Percentiles rank a stretch among this genome's conserved stretches.
Conservation (phyloP, 2,329 filamentous ascomycete genomes). For the Phyllosticta capitalensis region DNA sequence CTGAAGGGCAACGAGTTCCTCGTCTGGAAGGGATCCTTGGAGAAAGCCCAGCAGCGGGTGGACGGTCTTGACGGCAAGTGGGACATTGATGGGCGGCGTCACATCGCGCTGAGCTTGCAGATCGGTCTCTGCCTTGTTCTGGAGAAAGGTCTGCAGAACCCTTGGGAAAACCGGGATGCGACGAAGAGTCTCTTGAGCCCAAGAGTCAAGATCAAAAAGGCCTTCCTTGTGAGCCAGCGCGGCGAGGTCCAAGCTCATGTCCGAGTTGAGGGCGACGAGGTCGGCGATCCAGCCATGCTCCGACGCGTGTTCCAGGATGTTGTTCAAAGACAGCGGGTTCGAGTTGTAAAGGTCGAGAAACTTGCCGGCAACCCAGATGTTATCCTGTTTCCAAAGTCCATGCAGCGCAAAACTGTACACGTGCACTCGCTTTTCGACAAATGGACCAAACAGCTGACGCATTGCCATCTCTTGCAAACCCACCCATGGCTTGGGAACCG, state of each 20-base stretch:
- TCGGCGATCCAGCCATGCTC: conserved; percentile 79
- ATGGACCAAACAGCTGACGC: conserved; percentile 70
- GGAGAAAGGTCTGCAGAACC: conserved; percentile 68
- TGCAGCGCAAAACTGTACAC: conserved; percentile 77
- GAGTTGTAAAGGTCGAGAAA: conserved; percentile 68
- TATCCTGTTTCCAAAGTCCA: conserved; percentile 84
- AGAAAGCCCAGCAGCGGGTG: conserved; percentile 70
- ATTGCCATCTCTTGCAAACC: conserved; percentile 65
- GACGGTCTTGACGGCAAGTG: conserved; percentile 77
- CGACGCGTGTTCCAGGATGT: conserved; percentile 70
- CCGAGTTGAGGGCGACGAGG: conserved; percentile 67
- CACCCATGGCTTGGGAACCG: conserved; percentile 69
- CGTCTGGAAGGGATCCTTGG: conserved; percentile 47
- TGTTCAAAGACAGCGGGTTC: conserved; percentile 56
- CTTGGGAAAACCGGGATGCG: conserved; percentile 60
- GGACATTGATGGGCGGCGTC: conserved; percentile 56
- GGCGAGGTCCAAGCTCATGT: conserved; percentile 79
- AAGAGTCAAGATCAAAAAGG: conserved; percentile 69
- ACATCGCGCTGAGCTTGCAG: conserved; percentile 64
- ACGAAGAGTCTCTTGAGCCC: conserved; percentile 61
- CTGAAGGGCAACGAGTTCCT: conserved; percentile 72
- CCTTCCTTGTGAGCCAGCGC: conserved; percentile 74
- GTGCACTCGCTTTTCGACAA: conserved; percentile 69
- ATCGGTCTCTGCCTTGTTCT: conserved; percentile 77
- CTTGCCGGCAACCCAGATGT: conserved; percentile 71